Base-by-base conservation (phyloP, 2,329 filamentous ascomycete species). In the Karstenula rhodostoma region DNA sequence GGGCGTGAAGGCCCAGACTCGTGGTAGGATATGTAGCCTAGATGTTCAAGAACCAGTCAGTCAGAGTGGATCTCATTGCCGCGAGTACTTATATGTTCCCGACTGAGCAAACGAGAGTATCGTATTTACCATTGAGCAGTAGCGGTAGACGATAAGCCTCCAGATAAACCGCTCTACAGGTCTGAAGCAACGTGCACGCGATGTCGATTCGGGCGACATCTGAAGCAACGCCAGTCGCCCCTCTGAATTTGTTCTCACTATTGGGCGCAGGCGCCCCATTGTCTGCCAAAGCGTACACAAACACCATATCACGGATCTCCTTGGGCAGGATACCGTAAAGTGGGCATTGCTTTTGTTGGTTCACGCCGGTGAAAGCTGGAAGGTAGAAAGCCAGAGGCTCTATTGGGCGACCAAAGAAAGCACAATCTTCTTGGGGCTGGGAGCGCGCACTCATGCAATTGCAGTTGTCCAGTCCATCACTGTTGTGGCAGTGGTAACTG, bases 151-250 rank as follows among this genome's bases (percentile, higher is more conserved):
- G 23, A 22, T 62, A 71, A 1, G 70, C 67, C 25, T 73, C 70
- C 1, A 68, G 37, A 43, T 71, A 72, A 0, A 71, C 51, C 5
- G 65, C 67, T 13, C 61, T 63, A 51, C 68, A 73, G 8, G 69
- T 65, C 4, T 42, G 29, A 1, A 72, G 62, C 1, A 71, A 53
- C 3, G 59, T 57, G 12, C 57, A n/a, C 7, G 67, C 63, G 1
- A 61, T 58, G 29, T 68, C 63, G 5, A 48, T 50, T 2, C 40
- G 10, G 15, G 59, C 32, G 3, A 56, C 29, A 8, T 2, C 42
- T 13, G 29, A 17, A 15, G 32, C n/a, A 3, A 1, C 3, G 33
- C 25, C 8, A 8, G 8, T 25, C 29, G 22, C 22, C 5, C n/a
- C 15, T 32, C 13, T 44, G 32, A 19, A 29, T 23, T 19, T 8